phyloP scores from a whole-genome alignment of 305 asterid genomes.

The Nicotiana rustica region DNA sequence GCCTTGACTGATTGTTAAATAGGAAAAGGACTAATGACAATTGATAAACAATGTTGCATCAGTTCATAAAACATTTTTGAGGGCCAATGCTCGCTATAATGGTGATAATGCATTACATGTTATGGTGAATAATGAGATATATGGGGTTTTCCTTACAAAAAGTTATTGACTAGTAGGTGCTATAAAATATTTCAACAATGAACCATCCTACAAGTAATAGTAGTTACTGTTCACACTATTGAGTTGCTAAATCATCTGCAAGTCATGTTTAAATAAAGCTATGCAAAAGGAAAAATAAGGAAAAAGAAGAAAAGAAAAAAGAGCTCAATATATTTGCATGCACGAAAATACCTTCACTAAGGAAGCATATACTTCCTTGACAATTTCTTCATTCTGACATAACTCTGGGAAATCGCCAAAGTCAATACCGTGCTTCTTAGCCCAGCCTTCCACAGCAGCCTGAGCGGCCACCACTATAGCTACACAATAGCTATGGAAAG shows the following conservation, averaged over 20 bases:
- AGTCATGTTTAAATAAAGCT: background rate
- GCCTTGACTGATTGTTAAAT: background rate
- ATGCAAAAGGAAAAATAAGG: background rate
- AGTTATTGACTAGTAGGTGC: background rate
- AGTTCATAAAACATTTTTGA: background rate
- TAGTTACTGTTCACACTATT: background rate
- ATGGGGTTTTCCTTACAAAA: background rate
- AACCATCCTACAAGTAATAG: background rate
- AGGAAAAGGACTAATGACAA: background rate
- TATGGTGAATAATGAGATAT: background rate
- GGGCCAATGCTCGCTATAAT: background rate
- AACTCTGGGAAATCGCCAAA: conserved; percentile 68
- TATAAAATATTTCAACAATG: background rate
- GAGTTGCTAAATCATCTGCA: background rate
- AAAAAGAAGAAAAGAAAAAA: background rate
- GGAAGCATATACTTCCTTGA: conserved; percentile 79
- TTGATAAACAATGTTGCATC: background rate
- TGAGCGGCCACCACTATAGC: conserved; percentile 91
- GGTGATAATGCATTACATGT: too few species aligned
- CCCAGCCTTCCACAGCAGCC: conserved; percentile 81
- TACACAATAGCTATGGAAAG: conserved; percentile 81
- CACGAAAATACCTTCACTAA: conserved; percentile 67
- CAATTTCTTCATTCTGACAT: conserved; percentile 68
- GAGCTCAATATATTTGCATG: conserved; percentile 58
- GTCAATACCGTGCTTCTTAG: conserved; percentile 61